Evolutionary conservation across 768 basidiomycete species (phyloP).

Genomic region (Boletellus sp.): DNA sequence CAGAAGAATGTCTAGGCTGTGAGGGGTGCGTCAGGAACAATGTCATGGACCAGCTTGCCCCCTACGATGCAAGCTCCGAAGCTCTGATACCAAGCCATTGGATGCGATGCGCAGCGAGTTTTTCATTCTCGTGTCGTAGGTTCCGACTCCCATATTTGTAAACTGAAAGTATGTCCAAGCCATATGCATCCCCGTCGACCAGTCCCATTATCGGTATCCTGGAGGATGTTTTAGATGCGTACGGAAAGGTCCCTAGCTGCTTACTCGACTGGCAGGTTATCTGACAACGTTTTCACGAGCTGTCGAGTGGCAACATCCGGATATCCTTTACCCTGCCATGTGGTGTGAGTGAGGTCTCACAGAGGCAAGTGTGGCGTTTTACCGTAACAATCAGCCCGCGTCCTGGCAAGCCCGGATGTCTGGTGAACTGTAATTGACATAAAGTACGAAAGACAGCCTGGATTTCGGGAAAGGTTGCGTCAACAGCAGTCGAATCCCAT

Average conservation of each 20-base stretch:
- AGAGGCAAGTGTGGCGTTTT: background rate
- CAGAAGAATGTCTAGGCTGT: conserved; percentile 56
- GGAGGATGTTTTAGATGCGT: conserved; percentile 2
- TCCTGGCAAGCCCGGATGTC: conserved; percentile 49
- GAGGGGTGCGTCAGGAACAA: background rate
- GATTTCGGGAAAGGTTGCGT: background rate
- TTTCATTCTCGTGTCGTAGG: conserved; percentile 67
- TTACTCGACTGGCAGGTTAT: conserved; percentile 60
- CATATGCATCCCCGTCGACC: conserved; percentile 91
- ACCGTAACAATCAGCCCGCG: conserved; percentile 80
- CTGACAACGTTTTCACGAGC: conserved; percentile 68
- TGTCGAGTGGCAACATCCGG: conserved; percentile 91
- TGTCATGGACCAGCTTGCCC: background rate
- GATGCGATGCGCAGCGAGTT: conserved; percentile 63
- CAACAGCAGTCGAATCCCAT: background rate
- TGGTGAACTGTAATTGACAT: conserved; percentile 52
- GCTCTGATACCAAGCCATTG: conserved; percentile 78
- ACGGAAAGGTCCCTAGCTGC: conserved; percentile 1
- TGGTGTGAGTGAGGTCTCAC: conserved; percentile 3
- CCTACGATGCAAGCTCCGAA: conserved; percentile 64
- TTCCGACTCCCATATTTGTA: conserved; percentile 77
- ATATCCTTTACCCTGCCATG: conserved; percentile 86
- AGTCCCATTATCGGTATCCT: conserved; percentile 78
- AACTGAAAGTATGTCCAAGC: conserved; percentile 86
- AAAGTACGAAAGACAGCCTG: conserved; percentile 96